Percentiles rank a stretch among this genome's conserved stretches.
Conservation (phyloP, 768 basidiomycete species). For the Pleurotus salmoneostramineus region DNA sequence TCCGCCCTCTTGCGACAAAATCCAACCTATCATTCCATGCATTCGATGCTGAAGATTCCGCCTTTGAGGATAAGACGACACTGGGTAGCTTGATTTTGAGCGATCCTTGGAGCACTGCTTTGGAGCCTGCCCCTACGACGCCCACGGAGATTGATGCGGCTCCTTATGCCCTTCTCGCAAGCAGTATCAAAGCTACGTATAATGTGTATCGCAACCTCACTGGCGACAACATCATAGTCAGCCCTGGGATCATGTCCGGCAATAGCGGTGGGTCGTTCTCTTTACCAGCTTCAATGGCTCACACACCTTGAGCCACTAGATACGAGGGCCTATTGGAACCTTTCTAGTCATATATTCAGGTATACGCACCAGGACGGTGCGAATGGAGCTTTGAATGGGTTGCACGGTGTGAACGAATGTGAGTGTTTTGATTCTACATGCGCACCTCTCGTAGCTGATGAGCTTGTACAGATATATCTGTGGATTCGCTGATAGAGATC, state of each 20-base stretch:
- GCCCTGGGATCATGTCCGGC: slow-evolving; percentile 29
- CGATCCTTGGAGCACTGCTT: slow-evolving; percentile 31
- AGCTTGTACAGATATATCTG: slow-evolving; percentile 19
- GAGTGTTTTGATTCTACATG: slow-evolving; percentile 6
- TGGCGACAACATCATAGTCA: slow-evolving; percentile 15
- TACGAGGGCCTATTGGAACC: slow-evolving; percentile 28
- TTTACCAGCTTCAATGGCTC: background rate
- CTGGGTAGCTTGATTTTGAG: slow-evolving; percentile 32
- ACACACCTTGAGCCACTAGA: slow-evolving; percentile 20
- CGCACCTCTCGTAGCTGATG: background rate
- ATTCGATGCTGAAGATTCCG: slow-evolving; percentile 24
- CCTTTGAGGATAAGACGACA: background rate
- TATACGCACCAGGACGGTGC: slow-evolving; percentile 31
- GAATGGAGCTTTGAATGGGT: slow-evolving; percentile 16
- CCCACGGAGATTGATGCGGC: slow-evolving; percentile 17
- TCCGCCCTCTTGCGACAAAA: slow-evolving; percentile 28
- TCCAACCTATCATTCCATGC: slow-evolving; percentile 37
- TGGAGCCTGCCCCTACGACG: slow-evolving; percentile 49
- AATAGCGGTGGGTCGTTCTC: slow-evolving; percentile 26
- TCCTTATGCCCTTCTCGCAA: slow-evolving; percentile 33
- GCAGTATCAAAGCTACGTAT: slow-evolving; percentile 38
- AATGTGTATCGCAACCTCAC: slow-evolving; percentile 21
- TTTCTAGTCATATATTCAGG: slow-evolving; percentile 41
- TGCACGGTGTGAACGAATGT: slow-evolving; percentile 57
- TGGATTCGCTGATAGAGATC: slow-evolving; percentile 34